These are phyloP conservation scores for Vitis rupestris DNA, from an alignment of 164 flowering plant genomes.

Conservation along the genomic window DNA sequence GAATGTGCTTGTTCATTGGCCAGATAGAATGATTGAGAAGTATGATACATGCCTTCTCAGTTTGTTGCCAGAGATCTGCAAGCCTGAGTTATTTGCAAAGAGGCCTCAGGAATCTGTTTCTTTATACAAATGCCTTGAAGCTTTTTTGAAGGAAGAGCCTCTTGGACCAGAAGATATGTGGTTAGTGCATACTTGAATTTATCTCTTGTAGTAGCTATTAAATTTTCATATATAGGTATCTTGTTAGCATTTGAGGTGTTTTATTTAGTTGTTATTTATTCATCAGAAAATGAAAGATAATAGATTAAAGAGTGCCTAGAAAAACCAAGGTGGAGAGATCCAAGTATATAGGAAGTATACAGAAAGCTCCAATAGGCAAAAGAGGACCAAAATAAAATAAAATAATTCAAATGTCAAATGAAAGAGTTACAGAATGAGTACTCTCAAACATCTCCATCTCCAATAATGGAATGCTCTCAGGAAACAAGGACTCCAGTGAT, in stretches of 20 bases:
- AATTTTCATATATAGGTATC: not conserved
- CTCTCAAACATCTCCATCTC: too few species aligned
- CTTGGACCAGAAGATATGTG: constrained; percentile 87
- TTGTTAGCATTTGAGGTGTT: not conserved
- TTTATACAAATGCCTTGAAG: constrained; percentile 68
- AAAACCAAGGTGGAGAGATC: too few species aligned
- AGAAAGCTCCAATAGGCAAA: too few species aligned
- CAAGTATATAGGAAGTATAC: too few species aligned
- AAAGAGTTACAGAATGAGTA: too few species aligned
- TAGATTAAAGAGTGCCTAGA: too few species aligned
- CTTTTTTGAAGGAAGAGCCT: constrained; percentile 78
- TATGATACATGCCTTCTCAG: constrained; percentile 41
- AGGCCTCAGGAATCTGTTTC: constrained; percentile 61
- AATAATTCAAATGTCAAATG: too few species aligned
- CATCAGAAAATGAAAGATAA: not conserved
- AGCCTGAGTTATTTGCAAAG: constrained; percentile 39
- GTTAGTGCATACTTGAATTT: constrained; percentile 34
- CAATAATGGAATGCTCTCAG: too few species aligned
- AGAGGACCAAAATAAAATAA: too few species aligned
- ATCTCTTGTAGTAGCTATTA: not conserved
- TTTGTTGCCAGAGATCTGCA: constrained; percentile 55
- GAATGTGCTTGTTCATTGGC: constrained; percentile 50
- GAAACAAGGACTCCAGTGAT: too few species aligned
- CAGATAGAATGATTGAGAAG: constrained; percentile 35
- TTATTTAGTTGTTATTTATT: too few species aligned